Evolutionary conservation across 139 green algal genomes (phyloP), one percentile per base, ranked within the genome.

Genomic region (Mesotaenium endlicherianum): DNA sequence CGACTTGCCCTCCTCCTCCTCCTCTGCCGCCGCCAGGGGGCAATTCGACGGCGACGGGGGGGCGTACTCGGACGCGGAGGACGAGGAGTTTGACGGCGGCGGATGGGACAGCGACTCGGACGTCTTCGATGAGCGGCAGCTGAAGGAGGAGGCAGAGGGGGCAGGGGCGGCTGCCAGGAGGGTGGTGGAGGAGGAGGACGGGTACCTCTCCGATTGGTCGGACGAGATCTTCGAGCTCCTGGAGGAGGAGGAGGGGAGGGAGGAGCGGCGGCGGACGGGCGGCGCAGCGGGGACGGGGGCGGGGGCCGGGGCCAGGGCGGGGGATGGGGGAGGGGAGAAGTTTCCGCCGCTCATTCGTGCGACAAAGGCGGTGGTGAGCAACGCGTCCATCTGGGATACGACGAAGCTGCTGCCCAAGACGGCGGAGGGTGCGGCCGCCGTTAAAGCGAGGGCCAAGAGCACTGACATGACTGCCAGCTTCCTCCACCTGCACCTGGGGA

Each of bases 401-500:
- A 88, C 88, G 55, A 83, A 85, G 53, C 87, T 95, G 80, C 82
- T 95, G 2, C 77, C 41, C 5, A 38, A 77, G 1, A 88, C 78
- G 1, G 69, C 75, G 0, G 40, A 39, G 40, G 34, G 11, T 30
- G 30, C 6, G 4, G 34, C 16, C 41, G 39, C 39, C 2, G 36
- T 70, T 70, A 30, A 72, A 30, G 8, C 3, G 3, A 39, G 72
- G 5, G 72, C 72, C 34, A 68, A 2, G 38, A 58, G 16, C 31
- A 81, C 72, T 36, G 5, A 2, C 5, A 31, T 91, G 85, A 90
- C 89, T 14, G 91, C 90, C 16, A 92, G 80, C 69, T 97, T 97
- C 83, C 90, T 97, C 87, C 94, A 97, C 88, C 82, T 97, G 40
- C 94, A 97, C 82, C 77, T 97, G 31, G 93, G 94, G n/a, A 94